Evolutionary conservation across 164 flowering plant species (phyloP), one percentile per base, ranked within the genome.

Genomic region (Taxillus chinensis): DNA sequence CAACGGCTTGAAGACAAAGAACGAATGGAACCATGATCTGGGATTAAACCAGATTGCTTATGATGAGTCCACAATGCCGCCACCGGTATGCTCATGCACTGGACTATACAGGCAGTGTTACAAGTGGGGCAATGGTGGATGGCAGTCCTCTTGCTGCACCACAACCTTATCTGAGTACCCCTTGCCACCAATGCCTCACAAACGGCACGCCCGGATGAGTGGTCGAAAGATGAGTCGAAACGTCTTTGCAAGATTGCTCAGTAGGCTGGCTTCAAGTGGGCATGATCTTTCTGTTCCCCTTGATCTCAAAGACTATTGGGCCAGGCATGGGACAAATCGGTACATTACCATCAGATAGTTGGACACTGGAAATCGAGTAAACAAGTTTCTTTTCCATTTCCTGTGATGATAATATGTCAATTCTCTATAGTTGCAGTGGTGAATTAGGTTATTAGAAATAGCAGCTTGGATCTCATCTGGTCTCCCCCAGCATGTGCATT

Each of bases 111-210:
- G 70, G 41, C 77, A 70, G 50, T 79, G 83, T 66, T 79, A 79
- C 71, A 79, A 73, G 52, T 77, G 79, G 80, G 80, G 80, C 12
- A 68, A 67, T 45, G 83, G 83, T 4, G 80, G 83, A 4, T 79
- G 80, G 83, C 83, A 79, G 68, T 79, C 83, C 4, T 68, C 80
- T 7, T 79, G 83, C 64, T 79, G 83, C 76, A 79, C 83, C n/a
- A 74, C 75, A 55, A 72, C 74, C 52, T 9, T 77, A 63, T 79
- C 83, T 7, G 37, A 55, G 58, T 73, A 75, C 58, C 83, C 83
- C 3, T 60, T 79, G 27, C 83, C 83, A 4, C 60, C 63, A 39
- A 67, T 71, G 66, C 75, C 77, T 10, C 70, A 75, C 61, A 77
- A 73, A 65, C 72, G 75, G 2, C 77, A 73, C 50, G 70, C 75